phyloP scores from a whole-genome alignment of 2,329 filamentous ascomycete species.

The Calonectria hawksworthii region DNA sequence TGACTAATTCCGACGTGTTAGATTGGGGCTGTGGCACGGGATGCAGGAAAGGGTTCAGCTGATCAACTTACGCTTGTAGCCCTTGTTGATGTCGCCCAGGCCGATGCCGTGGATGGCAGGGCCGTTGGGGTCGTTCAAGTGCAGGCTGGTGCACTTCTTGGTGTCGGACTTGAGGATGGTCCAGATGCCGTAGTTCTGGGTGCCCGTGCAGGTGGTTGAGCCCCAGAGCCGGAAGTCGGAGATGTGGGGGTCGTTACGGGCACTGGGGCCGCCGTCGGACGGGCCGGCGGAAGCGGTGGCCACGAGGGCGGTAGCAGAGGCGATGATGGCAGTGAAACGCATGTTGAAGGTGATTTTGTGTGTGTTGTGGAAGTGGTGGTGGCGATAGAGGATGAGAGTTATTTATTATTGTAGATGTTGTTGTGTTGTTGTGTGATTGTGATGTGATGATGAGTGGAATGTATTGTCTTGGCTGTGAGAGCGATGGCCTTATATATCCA shows the following conservation, averaged over 20 bases:
- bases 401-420: background rate
- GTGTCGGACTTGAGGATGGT: constrained; percentile 3
- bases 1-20: background rate
- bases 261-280: background rate
- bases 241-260: constrained; percentile 5
- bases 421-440: background rate
- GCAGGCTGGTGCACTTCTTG: constrained; percentile 10
- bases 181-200: constrained; percentile 7
- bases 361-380: background rate
- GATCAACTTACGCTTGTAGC: background rate
- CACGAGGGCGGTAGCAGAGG: background rate
- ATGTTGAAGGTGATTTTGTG: background rate
- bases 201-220: background rate
- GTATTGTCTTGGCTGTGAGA: background rate
- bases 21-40: background rate
- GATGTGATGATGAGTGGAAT: background rate
- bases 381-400: background rate
- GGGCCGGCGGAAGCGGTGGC: background rate
- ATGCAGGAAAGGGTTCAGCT: no score
- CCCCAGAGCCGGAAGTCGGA: constrained; percentile 14
- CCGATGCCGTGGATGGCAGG: background rate
- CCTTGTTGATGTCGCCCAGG: background rate
- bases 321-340: background rate
- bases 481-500: background rate
- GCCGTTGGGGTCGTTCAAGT: background rate